Percentiles rank a stretch among this genome's conserved stretches.
These are phyloP conservation scores for Argentina anserina DNA, from an alignment of 306 rosid species.

Conservation along the genomic window DNA sequence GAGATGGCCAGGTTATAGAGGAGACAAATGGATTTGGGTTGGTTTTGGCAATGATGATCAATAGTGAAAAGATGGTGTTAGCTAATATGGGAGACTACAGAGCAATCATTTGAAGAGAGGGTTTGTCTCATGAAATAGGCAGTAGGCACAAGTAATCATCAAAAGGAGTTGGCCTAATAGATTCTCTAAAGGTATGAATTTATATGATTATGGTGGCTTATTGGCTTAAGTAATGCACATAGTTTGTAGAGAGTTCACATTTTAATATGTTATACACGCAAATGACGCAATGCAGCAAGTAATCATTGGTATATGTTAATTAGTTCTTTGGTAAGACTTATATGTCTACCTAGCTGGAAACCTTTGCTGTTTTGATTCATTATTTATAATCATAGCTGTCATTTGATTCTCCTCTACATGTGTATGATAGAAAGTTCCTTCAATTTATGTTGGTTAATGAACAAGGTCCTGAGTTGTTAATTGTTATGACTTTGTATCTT, in stretches of 20 bases:
- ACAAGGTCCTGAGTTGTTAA: too few species aligned
- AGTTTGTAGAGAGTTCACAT: conserved; percentile 1
- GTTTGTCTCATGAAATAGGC: conserved; percentile 50
- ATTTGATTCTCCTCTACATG: too few species aligned
- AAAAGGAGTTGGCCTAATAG: conserved; percentile 53
- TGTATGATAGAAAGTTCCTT: too few species aligned
- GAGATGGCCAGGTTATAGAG: conserved; percentile 33
- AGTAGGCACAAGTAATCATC: conserved; percentile 22
- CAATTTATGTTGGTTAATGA: too few species aligned
- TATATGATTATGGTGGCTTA: not conserved
- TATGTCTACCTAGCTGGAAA: too few species aligned
- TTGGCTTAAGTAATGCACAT: not conserved
- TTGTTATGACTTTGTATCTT: too few species aligned
- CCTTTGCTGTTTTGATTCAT: too few species aligned
- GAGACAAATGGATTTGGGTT: conserved; percentile 41
- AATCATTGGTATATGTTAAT: too few species aligned
- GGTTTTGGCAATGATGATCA: conserved; percentile 57
- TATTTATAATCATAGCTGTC: too few species aligned
- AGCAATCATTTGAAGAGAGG: conserved; percentile 75
- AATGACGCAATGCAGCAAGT: conserved; percentile 22
- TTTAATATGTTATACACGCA: conserved; percentile 24
- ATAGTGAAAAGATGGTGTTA: conserved; percentile 66
- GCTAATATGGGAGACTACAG: conserved; percentile 69
- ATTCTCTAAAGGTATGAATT: conserved; percentile 45
- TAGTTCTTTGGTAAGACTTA: too few species aligned